Evolutionary conservation across 129 eudicot genomes (phyloP), one percentile per base, ranked within the genome.

Genomic region (Saposhnikovia divaricata): DNA sequence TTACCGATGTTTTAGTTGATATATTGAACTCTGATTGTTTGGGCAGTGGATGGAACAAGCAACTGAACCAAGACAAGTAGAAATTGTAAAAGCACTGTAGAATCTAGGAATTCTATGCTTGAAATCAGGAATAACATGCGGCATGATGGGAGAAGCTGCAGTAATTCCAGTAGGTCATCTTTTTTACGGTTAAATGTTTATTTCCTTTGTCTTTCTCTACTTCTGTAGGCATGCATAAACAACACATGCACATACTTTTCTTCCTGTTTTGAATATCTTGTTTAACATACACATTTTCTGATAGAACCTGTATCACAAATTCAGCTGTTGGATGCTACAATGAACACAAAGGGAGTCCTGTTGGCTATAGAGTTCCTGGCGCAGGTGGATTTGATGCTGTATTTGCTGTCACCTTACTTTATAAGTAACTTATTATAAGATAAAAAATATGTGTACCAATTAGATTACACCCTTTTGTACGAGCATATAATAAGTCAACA

Each of bases 331-430:
- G 97, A 95, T 78, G 86, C 94, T 28, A 92, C 99, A 46, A 95
- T 92, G 99, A 88, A 78, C 78, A 83, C 84, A 83, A 89, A 89
- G 72, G 99, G 99, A 79, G 96, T 95, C 77, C 80, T 95, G 51
- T 84, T 95, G 87, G 99, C 99, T 50, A 97, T n/a, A n/a, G 99
- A 70, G 96, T 95, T 82, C 99, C 99, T 48, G 97, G 99, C 77
- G 99, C 97, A 53, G 99, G 99, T 23, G 98, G 98, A 3, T 95
- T 89, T 80, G 98, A 95, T 86, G 98, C 98, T 25, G 91, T 95
- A 12, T 95, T 91, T 87, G 96, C 96, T 3, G 85, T 95, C 74
- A 91, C 92, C 4, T 84, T 94, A 57, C n/a, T n/a, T n/a, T n/a
- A n/a, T n/a, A n/a, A n/a, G n/a, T n/a, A n/a, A n/a, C n/a, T n/a